Evolutionary conservation across 1,284 basidiomycete species (phyloP), one percentile per base, ranked within the genome.

Genomic region (Amylostereum areolatum): DNA sequence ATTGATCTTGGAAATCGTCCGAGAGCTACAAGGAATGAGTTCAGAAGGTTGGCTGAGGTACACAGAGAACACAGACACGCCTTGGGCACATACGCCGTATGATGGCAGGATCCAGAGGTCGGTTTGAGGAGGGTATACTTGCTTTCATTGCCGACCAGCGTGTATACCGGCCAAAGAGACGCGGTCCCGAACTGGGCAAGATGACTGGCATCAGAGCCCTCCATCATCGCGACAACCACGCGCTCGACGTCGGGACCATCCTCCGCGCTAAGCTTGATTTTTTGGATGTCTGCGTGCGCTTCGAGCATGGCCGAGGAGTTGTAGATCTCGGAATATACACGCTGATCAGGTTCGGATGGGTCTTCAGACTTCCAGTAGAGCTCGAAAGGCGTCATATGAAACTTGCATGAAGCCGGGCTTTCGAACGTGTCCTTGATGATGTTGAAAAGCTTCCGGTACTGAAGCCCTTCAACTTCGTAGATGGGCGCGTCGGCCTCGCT

Each of bases 131-230:
- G 42, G 3, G 55, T 48, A 41, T 68, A 67, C 41, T 71, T 71
- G 0, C 62, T 65, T 0, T 63, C 54, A 47, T 69, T 69, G 0
- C 65, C 63, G 34, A 67, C 56, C 11, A 60, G 59, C 18, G 63
- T 11, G 30, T 71, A 71, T 0, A 68, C 50, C 4, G 64, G 67
- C 67, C 66, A 69, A 0, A 68, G 37, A 0, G 57, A 55, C 0
- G 66, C 61, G 10, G 54, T 61, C 0, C 67, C 62, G 43, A 70
- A 70, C 7, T 58, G 57, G 2, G 65, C 55, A 2, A 68, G 54
- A 35, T 66, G 63, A 1, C 63, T 69, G 0, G 59, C 55, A 46
- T 70, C 63, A 0, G 67, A 70, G 58, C 62, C 67, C 3, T 62
- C 43, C 61, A 66, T 64, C n/a, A 67, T 48, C 0, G 57, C 59